These are phyloP conservation scores for Leishmania tarentolae DNA, from an alignment of 208 protist species.

Conservation along the genomic window DNA sequence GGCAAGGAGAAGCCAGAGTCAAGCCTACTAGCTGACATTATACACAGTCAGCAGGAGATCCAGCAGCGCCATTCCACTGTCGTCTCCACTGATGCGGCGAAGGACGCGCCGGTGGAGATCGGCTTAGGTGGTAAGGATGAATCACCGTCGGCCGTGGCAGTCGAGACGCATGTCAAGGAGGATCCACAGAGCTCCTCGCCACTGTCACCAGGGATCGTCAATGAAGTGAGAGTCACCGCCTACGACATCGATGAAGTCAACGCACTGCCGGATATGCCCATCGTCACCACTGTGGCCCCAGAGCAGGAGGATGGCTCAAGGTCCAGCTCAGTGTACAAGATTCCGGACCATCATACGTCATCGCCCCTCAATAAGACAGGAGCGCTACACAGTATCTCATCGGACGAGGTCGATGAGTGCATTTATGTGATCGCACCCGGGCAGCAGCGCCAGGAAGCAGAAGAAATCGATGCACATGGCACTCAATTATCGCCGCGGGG, in stretches of 20 bases:
- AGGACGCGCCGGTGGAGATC: constrained; percentile 25
- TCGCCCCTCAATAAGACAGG: not conserved
- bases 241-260: not conserved
- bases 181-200: not conserved
- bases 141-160: not conserved
- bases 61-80: constrained; percentile 29
- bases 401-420: not conserved
- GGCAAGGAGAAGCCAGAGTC: not conserved
- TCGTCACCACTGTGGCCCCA: not conserved
- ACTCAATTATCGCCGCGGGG: not conserved
- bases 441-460: constrained; percentile 8
- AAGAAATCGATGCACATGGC: not conserved
- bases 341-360: constrained; percentile 7
- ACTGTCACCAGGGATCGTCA: not conserved
- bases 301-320: not conserved
- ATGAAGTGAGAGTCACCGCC: not conserved
- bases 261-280: not conserved
- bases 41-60: constrained; percentile 20
- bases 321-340: constrained; percentile 16
- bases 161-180: not conserved
- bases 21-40: constrained; percentile 14
- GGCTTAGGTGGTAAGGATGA: constrained; percentile 21
- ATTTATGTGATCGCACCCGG: constrained; percentile 13
- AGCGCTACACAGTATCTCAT: constrained; percentile 5
- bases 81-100: constrained; percentile 15